Evolutionary conservation across 192 early-diverging fungal species (phyloP), one percentile per base, ranked within the genome.

Genomic region (Coemansia sp.): DNA sequence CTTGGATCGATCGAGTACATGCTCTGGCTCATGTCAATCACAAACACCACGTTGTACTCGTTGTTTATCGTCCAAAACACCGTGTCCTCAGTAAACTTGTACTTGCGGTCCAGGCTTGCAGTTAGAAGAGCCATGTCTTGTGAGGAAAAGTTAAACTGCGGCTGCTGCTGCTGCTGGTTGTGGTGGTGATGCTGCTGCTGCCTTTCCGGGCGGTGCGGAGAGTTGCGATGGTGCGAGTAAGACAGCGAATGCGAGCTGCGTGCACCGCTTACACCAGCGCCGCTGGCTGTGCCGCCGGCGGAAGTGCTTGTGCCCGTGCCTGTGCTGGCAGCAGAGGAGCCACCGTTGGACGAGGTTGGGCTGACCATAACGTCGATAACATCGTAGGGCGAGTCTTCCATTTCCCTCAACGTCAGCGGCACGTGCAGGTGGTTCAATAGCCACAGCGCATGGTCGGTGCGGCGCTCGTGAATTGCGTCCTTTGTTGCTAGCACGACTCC

Each of bases 1-100:
- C 64, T 65, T 39, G 73, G 65, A 29, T 77, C 78, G 21, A 80
- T 51, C 23, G 78, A 61, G 59, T 77, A 80, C 78, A 80, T 80
- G 68, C 72, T 76, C 53, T 76, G 78, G 49, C 78, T 80, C 35
- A 71, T 70, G 19, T 80, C 78, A 9, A 80, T 61, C 4, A 80
- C 49, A 47, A 80, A 80, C 27, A 77, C 68, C 27, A 80, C 62
- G 39, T 80, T 80, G 51, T 76, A 77, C 37, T 65, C 51, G 39
- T 38, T 42, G 53, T 60, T 49, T 9, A 77, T 40, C 18, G 56
- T 77, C 65, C 72, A 77, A 32, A 76, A 76, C 47, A 57, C 58
- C 2, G 78, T 80, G 11, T 72, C 68, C 41, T 77, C 68, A 6
- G 78, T 80, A 18, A 80, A 61, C 37, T 56, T 63, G 73, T 65